Evolutionary conservation across 139 green algal genomes (phyloP).

Genomic region (Micromonas pusilla): DNA sequence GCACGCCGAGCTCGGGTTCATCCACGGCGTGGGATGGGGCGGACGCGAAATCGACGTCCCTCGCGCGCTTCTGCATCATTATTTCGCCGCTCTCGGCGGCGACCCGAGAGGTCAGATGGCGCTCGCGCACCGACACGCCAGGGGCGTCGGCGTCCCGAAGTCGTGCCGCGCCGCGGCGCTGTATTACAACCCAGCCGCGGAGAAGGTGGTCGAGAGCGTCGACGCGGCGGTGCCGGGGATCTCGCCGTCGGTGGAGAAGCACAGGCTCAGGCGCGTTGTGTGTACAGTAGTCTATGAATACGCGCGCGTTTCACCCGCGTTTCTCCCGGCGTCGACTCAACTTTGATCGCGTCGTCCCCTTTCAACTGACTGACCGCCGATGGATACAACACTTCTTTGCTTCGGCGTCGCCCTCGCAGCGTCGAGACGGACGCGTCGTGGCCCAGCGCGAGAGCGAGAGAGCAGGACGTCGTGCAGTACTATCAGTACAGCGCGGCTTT

Average conservation of each 20-base stretch:
- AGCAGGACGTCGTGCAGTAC: constrained; percentile 64
- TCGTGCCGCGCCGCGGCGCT: constrained; percentile 65
- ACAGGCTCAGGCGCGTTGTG: constrained; percentile 49
- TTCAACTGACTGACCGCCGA: too few species aligned
- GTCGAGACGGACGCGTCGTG: too few species aligned
- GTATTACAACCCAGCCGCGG: constrained; percentile 78
- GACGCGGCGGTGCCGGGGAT: not conserved
- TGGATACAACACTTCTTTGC: too few species aligned
- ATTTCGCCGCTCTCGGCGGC: constrained; percentile 63
- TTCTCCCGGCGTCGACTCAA: too few species aligned
- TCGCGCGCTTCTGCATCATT: constrained; percentile 63
- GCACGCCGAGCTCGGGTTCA: constrained; percentile 22
- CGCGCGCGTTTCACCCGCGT: too few species aligned
- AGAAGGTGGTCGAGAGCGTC: constrained; percentile 33
- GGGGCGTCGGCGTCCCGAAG: constrained; percentile 69
- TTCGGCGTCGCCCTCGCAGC: too few species aligned
- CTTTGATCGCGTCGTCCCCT: too few species aligned
- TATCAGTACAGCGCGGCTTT: constrained; percentile 81
- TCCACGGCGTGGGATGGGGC: constrained; percentile 2
- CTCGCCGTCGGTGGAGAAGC: constrained; percentile 40
- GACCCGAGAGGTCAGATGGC: constrained; percentile 60
- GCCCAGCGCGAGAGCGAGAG: constrained; percentile 28
- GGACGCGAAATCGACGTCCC: constrained; percentile 24
- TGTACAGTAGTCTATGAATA: too few species aligned
- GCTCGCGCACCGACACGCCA: constrained; percentile 59